These are phyloP conservation scores for Trichophyton mentagrophytes DNA, from an alignment of 2,329 filamentous ascomycete genomes.

Conservation along the genomic window DNA sequence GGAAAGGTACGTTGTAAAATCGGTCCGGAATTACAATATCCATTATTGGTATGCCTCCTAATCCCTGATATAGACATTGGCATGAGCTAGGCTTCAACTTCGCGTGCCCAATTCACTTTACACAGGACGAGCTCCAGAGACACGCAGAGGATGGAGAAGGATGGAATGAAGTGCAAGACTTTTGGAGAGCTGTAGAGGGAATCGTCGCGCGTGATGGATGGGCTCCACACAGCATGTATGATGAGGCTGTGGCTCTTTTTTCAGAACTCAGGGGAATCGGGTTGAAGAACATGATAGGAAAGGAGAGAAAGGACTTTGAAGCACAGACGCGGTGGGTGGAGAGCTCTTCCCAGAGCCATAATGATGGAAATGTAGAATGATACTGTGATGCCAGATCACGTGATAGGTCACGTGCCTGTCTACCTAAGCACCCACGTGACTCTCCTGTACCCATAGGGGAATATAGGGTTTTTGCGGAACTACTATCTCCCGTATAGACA, in stretches of 20 bases:
- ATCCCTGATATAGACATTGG: not conserved
- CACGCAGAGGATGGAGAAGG: conserved; percentile 10
- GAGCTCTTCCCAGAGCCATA: too few species aligned
- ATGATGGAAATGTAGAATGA: too few species aligned
- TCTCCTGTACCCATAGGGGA: too few species aligned
- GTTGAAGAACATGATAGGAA: not conserved
- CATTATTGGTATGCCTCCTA: not conserved
- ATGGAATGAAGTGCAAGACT: conserved; percentile 10
- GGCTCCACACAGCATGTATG: conserved; percentile 6
- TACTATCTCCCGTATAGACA: too few species aligned
- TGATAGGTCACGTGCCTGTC: too few species aligned
- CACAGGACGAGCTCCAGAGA: conserved; percentile 6
- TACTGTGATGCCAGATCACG: too few species aligned
- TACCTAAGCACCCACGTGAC: too few species aligned
- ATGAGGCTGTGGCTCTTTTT: conserved; percentile 10
- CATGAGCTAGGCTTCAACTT: not conserved
- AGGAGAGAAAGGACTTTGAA: conserved; percentile 7
- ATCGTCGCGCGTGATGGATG: conserved; percentile 8
- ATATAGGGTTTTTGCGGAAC: too few species aligned
- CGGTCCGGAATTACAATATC: not conserved
- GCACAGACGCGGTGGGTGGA: conserved; percentile 6
- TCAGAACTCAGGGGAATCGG: conserved; percentile 4
- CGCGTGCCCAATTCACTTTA: conserved; percentile 9
- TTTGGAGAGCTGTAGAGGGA: conserved; percentile 8
- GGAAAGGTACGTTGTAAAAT: not conserved